Percentiles rank a stretch among this genome's conserved stretches.
These are phyloP conservation scores for Leccinum fuscescens DNA, from an alignment of 1,284 basidiomycete species.

Conservation along the genomic window DNA sequence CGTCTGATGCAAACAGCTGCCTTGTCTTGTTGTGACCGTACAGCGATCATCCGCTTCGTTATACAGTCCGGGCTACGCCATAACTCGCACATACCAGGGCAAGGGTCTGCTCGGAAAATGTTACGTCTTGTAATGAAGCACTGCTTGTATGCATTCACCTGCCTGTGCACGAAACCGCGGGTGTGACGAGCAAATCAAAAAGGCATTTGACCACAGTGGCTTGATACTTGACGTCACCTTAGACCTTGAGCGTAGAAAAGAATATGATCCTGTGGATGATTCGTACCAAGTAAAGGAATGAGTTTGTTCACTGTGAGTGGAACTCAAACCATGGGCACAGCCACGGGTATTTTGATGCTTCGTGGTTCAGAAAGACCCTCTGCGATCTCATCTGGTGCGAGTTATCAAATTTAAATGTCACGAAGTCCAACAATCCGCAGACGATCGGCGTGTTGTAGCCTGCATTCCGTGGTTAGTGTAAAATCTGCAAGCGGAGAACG, in stretches of 20 bases:
- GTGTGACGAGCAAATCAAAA: not conserved
- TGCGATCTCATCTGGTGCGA: not conserved
- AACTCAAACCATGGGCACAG: no score
- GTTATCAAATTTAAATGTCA: not conserved
- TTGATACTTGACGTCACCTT: not conserved
- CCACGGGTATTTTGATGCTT: not conserved
- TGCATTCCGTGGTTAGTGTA: not conserved
- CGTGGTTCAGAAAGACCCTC: not conserved
- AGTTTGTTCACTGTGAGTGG: not conserved
- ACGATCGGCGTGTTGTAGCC: not conserved
- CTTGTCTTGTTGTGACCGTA: not conserved
- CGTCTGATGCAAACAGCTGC: not conserved
- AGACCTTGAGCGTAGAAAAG: not conserved
- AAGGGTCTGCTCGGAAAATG: not conserved
- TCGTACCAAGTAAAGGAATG: not conserved
- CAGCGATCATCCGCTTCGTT: not conserved
- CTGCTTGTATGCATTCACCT: not conserved
- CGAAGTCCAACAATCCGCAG: not conserved
- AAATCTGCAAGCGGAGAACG: not conserved
- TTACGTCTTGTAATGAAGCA: not conserved
- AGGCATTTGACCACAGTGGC: not conserved
- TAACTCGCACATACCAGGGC: not conserved
- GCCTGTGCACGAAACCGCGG: not conserved
- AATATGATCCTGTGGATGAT: not conserved
- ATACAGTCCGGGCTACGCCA: not conserved